Base-by-base conservation (phyloP, 2,329 filamentous ascomycete genomes). In the Claviceps fusiformis region DNA sequence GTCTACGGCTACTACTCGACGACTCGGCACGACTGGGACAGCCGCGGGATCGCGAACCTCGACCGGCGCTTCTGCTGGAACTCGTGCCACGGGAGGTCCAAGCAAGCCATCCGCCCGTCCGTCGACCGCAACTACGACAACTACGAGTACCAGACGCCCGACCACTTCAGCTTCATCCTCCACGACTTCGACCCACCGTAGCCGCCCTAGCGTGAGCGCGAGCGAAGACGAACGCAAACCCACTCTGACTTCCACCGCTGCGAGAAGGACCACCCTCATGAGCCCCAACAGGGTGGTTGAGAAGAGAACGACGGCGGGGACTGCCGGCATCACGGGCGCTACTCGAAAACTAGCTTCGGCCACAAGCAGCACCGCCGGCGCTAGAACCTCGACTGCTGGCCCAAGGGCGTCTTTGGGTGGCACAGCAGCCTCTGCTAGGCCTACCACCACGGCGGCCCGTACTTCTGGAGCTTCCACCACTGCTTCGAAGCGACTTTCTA, bases 401-500 rank as follows among this genome's bases (percentile, higher is more conserved):
- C 57, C 66, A 7, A 66, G 67, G 56, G 64, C 70, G 2, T 62
- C 63, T 2, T 51, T 64, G 54, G 51, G 61, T 58, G 58, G 62
- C 54, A 60, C 65, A 2, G 54, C 64, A 27, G 48, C 63, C 59
- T 63, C 68, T 43, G 62, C 67, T 19, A 66, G 72, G 44, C 69
- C 68, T 56, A 64, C 74, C 4, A 57, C 56, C 27, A 37, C 68
- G n/a, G 59, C 66, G 19, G 66, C 65, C 24, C 66, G 69, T 51
- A 62, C 69, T n/a, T 65, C 72, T 10, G 65, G 70, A n/a, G 63
- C 68, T 19, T 59, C 68, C 7, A 71, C 74, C 2, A 70, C 75
- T 43, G 74, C 80, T 47, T 72, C 75, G 64, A 85, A 83, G 70
- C 73, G 81, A 35, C 68, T 84, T 19, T 83, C 81, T 10, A 73